phyloP scores from a whole-genome alignment of 768 basidiomycete species.

The Xerocomellus intermedius region DNA sequence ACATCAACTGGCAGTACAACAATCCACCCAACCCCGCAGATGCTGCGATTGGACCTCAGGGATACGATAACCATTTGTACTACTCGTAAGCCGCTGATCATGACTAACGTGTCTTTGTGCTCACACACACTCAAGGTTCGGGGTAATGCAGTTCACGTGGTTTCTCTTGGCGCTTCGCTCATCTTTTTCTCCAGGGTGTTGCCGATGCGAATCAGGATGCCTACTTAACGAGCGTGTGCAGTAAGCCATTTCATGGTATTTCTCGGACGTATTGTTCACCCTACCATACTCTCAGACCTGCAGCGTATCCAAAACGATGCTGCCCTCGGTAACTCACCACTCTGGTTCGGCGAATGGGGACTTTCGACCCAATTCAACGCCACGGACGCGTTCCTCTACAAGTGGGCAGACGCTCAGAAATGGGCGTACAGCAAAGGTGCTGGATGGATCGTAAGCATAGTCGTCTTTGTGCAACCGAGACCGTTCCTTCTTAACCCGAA shows the following conservation, averaged over 20 bases:
- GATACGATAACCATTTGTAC: constrained; percentile 80
- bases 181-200: constrained; percentile 50
- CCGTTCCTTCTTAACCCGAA: not conserved
- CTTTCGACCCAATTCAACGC: constrained; percentile 66
- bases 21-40: constrained; percentile 69
- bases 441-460: constrained; percentile 62
- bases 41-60: constrained; percentile 65
- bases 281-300: constrained; percentile 46
- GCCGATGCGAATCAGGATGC: constrained; percentile 62
- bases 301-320: constrained; percentile 50
- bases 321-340: constrained; percentile 43
- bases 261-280: not conserved
- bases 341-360: constrained; percentile 62
- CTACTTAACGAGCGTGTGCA: constrained; percentile 68
- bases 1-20: constrained; percentile 72
- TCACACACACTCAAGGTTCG: constrained; percentile 43
- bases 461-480: not conserved
- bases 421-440: constrained; percentile 55
- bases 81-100: constrained; percentile 50
- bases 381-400: constrained; percentile 54
- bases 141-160: constrained; percentile 39
- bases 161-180: not conserved
- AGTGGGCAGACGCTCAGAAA: constrained; percentile 81
- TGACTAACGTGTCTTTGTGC: not conserved
- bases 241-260: constrained; percentile 38